phyloP scores from a whole-genome alignment of 257 asterid genomes.

The Solanum chiquidenum region DNA sequence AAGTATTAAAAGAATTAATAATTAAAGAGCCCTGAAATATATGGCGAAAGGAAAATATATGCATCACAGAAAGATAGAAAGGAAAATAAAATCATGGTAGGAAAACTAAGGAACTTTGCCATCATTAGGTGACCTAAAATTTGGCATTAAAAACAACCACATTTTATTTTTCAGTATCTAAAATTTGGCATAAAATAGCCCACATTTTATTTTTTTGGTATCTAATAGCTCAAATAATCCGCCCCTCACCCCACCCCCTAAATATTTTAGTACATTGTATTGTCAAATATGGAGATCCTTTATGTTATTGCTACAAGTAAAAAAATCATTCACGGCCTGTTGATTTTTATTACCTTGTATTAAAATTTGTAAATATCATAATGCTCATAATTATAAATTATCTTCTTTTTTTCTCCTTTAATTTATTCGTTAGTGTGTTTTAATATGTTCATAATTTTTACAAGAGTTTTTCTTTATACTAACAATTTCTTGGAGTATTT shows the following conservation, averaged over 20 bases:
- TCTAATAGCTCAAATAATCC: background rate
- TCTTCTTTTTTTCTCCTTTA: background rate
- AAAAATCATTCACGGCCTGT: background rate
- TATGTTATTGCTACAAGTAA: background rate
- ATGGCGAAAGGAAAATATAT: background rate
- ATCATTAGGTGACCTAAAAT: background rate
- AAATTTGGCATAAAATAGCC: background rate
- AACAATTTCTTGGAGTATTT: background rate
- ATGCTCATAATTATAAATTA: background rate
- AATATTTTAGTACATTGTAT: background rate
- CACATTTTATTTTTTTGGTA: background rate
- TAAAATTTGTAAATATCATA: background rate
- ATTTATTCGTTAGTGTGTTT: background rate
- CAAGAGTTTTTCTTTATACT: background rate
- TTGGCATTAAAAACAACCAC: background rate
- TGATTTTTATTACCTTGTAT: background rate
- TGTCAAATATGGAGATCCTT: background rate
- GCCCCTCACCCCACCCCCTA: background rate
- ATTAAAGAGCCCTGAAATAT: background rate
- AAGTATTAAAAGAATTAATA: background rate
- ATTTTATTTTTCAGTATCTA: background rate
- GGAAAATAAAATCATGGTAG: background rate
- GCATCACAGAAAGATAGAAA: background rate
- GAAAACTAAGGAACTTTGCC: background rate
- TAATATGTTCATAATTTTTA: background rate